phyloP scores from a whole-genome alignment of 2,329 filamentous ascomycete species.

The Apiospora saccharicola region DNA sequence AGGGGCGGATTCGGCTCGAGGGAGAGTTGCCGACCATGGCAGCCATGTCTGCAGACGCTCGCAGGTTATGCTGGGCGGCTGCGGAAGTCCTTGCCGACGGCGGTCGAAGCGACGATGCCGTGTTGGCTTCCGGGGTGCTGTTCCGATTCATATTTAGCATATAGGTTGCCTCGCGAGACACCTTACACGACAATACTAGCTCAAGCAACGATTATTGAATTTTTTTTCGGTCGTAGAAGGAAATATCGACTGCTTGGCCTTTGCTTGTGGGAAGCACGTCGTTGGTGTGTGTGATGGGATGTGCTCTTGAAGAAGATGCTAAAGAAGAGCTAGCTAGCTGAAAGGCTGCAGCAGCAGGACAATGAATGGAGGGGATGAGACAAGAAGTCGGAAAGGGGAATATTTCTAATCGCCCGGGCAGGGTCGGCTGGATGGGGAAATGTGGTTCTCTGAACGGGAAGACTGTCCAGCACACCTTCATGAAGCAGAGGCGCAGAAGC shows the following conservation, averaged over 20 bases:
- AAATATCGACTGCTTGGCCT: slow-evolving; percentile 17
- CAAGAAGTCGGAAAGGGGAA: slow-evolving; percentile 21
- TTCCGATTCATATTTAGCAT: slow-evolving; percentile 74
- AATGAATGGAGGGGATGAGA: slow-evolving; percentile 21
- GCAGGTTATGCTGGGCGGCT: slow-evolving; percentile 85
- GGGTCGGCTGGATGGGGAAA: slow-evolving; percentile 19
- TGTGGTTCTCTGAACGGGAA: slow-evolving; percentile 21
- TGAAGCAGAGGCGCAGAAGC: slow-evolving; percentile 20
- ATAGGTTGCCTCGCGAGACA: slow-evolving; percentile 19
- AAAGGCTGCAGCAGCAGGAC: slow-evolving; percentile 19
- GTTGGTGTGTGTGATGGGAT: slow-evolving; percentile 18
- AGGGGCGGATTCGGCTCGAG: slow-evolving; percentile 85
- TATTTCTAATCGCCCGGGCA: slow-evolving; percentile 17
- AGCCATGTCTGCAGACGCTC: slow-evolving; percentile 95
- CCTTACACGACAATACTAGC: slow-evolving; percentile 19
- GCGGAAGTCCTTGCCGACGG: slow-evolving; percentile 80
- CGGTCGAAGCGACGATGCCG: slow-evolving; percentile 81
- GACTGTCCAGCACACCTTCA: slow-evolving; percentile 21
- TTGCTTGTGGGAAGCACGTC: slow-evolving; percentile 13
- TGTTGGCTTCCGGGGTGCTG: slow-evolving; percentile 92
- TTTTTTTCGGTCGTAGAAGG: background rate
- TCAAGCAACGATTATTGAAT: slow-evolving; percentile 4
- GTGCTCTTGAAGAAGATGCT: slow-evolving; percentile 18
- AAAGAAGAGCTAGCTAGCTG: slow-evolving; percentile 20
- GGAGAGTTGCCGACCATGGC: slow-evolving; percentile 73